Evolutionary conservation across 805 yeast species (phyloP).

Genomic region (Nakazawaea holstii): DNA sequence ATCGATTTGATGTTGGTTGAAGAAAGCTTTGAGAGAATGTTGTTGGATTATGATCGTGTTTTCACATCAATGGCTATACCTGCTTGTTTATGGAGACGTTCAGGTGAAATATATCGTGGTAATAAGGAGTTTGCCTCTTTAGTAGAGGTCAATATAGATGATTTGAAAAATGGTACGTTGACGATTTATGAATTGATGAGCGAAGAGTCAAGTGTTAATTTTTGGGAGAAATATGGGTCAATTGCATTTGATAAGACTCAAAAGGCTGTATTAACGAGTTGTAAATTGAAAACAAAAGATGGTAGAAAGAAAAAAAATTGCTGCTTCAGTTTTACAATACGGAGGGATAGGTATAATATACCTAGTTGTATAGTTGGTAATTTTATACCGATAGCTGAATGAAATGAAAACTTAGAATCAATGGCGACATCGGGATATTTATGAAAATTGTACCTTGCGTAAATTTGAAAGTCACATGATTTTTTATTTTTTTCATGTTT

Average conservation of each 20-base stretch:
- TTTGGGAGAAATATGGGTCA: constrained; percentile 96
- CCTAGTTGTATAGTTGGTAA: constrained; percentile 96
- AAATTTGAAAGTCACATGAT: no score
- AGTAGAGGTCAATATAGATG: constrained; percentile 87
- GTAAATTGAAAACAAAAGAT: constrained; percentile 78
- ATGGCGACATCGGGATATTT: no score
- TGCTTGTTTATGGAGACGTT: constrained; percentile 94
- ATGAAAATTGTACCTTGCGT: no score
- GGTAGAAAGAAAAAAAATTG: constrained; percentile 78
- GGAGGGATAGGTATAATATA: constrained; percentile 89
- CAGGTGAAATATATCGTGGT: constrained; percentile 93
- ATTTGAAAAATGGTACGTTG: constrained; percentile 83
- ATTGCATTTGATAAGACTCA: constrained; percentile 95
- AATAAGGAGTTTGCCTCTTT: constrained; percentile 93
- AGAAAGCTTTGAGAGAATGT: constrained; percentile 90
- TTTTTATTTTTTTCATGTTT: no score
- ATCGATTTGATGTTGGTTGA: constrained; percentile 89
- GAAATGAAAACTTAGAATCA: background rate
- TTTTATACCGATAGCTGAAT: constrained; percentile 72
- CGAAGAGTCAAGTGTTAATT: constrained; percentile 93
- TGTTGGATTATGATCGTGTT: constrained; percentile 88
- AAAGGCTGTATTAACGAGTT: constrained; percentile 89
- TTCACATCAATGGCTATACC: constrained; percentile 98
- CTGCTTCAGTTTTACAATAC: constrained; percentile 89
- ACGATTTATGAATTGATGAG: constrained; percentile 93